Base-by-base conservation (phyloP, 2,329 filamentous ascomycete genomes). In the Lasiodiplodia citricola region DNA sequence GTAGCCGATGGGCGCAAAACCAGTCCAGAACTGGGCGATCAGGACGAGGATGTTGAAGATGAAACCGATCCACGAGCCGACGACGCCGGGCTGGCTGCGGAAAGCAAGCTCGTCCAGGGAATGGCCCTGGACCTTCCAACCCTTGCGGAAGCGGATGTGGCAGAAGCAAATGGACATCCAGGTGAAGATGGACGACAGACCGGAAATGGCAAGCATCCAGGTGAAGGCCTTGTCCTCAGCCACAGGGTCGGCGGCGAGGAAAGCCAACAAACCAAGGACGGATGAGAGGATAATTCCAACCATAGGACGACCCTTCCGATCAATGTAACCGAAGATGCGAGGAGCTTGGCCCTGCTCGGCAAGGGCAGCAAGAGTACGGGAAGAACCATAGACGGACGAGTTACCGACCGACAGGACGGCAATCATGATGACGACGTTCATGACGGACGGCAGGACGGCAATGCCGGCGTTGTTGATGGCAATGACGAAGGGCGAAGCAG, bases 381-480 rank as follows among this genome's bases (percentile, higher is more conserved):
- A 96, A 28, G 93, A 95, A 47, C 94, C 95, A 75, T 97, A 98
- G 70, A 97, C 91, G 70, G 94, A 90, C 7, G 93, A 95, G 80
- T 97, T 97, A 69, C 94, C 94, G 70, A 97, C 94, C 0, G 93
- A 96, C 28, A 97, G 83, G 25, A 97, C 94, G 28, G 94, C 91
- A 71, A 97, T 89, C 77, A 97, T 89, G 78, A 97, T 97, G 70
- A 97, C 93, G 21, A 89, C 90, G 80, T 98, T 97, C 92, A 97
- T 96, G 67, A 97, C 87, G 0, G 92, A 94, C 1, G 93, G 93
- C 2, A 97, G 87, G 2, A 91, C 90, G 54, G 88, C 82, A 74
- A 97, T 97, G 10, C 92, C 91, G 1, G 94, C 93, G 71, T 94
- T 91, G 72, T 91, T 85, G 74, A 97, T 97, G 71, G 94, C 93